Percentiles rank a stretch among this genome's conserved stretches.
Evolutionary conservation across 805 yeast species (phyloP).

Genomic region (Lipomyces anomalus): DNA sequence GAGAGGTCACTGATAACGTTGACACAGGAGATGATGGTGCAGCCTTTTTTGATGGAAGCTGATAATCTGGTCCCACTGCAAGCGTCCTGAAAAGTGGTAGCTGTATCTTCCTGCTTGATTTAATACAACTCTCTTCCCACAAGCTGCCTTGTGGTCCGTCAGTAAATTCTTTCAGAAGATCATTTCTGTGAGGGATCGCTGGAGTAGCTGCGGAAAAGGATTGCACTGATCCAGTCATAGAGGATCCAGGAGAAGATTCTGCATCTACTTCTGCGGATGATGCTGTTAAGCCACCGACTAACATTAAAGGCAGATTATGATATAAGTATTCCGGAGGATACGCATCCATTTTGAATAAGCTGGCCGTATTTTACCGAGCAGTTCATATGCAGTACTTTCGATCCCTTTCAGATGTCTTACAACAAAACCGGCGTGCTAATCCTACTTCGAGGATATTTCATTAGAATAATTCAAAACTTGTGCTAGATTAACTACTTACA

Average conservation of each 20-base stretch:
- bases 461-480: no score
- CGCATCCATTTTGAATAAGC: constrained; percentile 14
- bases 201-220: constrained; percentile 2
- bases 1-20: constrained; percentile 9
- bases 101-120: constrained; percentile 2
- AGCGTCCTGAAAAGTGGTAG: constrained; percentile 12
- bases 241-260: neutral
- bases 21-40: constrained; percentile 15
- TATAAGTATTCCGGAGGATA: constrained; percentile 21
- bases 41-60: constrained; percentile 17
- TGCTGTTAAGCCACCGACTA: constrained; percentile 17
- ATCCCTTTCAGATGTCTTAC: no score
- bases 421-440: no score
- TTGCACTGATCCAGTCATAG: constrained; percentile 1
- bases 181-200: constrained; percentile 10
- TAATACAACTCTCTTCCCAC: constrained; percentile 17
- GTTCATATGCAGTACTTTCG: no score
- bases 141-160: constrained; percentile 6
- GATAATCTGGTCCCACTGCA: constrained; percentile 10
- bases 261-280: neutral
- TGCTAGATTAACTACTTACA: no score
- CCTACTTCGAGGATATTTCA: no score
- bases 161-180: constrained; percentile 12
- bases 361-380: no score
- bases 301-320: constrained; percentile 21